These are phyloP conservation scores for Xylariaceae sp. DNA, from an alignment of 2,329 filamentous ascomycete species.

Conservation along the genomic window DNA sequence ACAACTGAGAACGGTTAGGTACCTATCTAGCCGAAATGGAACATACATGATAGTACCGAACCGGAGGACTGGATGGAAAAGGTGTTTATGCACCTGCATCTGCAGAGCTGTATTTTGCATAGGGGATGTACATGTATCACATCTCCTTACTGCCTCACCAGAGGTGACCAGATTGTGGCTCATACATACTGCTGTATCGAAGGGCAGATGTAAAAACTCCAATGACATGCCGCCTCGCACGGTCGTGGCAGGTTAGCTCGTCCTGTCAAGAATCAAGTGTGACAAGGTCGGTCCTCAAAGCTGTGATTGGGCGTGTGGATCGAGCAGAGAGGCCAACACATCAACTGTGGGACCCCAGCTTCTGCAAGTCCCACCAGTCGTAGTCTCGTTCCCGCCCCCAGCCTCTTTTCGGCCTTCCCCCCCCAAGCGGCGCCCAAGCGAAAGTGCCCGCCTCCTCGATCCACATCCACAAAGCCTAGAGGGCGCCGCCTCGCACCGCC, in stretches of 20 bases:
- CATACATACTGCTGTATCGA: background rate
- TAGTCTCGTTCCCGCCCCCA: constrained; percentile 16
- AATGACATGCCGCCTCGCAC: constrained; percentile 4
- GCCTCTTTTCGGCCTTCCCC: constrained; percentile 14
- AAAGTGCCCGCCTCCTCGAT: constrained; percentile 11
- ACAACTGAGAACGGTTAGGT: too few species aligned
- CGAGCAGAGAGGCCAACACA: constrained; percentile 30
- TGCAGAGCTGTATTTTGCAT: too few species aligned
- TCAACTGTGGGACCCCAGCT: constrained; percentile 20
- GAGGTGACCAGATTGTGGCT: constrained; percentile 1
- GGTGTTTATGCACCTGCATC: too few species aligned
- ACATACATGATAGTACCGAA: too few species aligned
- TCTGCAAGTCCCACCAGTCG: too few species aligned
- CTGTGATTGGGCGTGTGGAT: constrained; percentile 19
- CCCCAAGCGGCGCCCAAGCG: constrained; percentile 2
- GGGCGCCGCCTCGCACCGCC: constrained; percentile 11
- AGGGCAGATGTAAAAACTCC: background rate
- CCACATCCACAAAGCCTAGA: constrained; percentile 20
- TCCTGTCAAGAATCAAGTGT: constrained; percentile 20
- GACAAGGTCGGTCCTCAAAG: constrained; percentile 7
- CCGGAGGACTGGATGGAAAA: too few species aligned
- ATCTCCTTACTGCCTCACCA: too few species aligned
- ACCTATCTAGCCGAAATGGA: too few species aligned
- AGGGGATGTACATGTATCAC: too few species aligned
- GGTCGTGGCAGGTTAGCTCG: constrained; percentile 8